A percentile compares a stretch with the other conserved stretches of the same genome.
Conservation (phyloP, 768 basidiomycete genomes). For the Tricholomella constricta region DNA sequence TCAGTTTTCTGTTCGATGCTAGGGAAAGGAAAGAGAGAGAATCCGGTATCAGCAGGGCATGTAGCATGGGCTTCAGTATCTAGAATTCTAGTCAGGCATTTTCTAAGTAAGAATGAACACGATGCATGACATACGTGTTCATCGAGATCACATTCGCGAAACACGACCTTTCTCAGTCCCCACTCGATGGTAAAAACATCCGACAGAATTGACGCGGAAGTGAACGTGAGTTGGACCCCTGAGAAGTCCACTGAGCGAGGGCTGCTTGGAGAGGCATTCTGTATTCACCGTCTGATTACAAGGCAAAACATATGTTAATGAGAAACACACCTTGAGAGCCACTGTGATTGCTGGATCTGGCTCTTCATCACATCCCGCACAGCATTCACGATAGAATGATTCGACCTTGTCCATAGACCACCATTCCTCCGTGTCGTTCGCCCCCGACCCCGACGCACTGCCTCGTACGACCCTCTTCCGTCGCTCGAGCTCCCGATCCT, state of each 20-base stretch:
- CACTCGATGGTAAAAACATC: conserved; percentile 93
- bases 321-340: conserved; percentile 64
- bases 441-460: conserved; percentile 39
- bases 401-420: conserved; percentile 88
- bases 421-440: conserved; percentile 57
- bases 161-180: conserved; percentile 83
- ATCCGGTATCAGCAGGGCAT: conserved; percentile 83
- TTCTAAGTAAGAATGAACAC: background rate
- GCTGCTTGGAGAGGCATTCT: conserved; percentile 54
- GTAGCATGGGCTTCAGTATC: conserved; percentile 87
- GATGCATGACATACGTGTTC: conserved; percentile 55
- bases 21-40: conserved; percentile 82
- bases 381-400: conserved; percentile 86
- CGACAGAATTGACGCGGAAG: conserved; percentile 77
- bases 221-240: conserved; percentile 69
- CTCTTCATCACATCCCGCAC: conserved; percentile 71
- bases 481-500: conserved; percentile 72
- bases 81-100: conserved; percentile 26
- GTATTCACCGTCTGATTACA: conserved; percentile 2
- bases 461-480: conserved; percentile 65
- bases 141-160: conserved; percentile 87
- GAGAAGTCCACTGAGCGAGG: conserved; percentile 83
- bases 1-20: conserved; percentile 83
- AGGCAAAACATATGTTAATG: background rate
- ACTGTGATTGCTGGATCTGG: conserved; percentile 65